Evolutionary conservation across 2,329 filamentous ascomycete species (phyloP).

Genomic region (Cryphonectria naterciae): DNA sequence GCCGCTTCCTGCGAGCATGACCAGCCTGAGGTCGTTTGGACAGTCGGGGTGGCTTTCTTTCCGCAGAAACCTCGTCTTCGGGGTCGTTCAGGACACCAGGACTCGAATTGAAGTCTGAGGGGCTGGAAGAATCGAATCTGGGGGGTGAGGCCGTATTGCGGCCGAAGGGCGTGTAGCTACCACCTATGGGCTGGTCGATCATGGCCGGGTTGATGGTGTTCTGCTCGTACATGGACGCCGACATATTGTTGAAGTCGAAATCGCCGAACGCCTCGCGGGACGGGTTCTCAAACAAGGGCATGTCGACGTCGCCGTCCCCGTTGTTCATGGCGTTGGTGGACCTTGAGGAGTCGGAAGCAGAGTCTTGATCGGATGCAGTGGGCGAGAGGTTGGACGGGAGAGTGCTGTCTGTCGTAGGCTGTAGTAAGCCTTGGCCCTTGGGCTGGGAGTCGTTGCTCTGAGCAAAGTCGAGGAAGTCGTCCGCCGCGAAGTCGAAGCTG

Average conservation of each 20-base stretch:
- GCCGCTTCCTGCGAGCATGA: constrained; percentile 43
- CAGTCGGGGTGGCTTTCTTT: constrained; percentile 24
- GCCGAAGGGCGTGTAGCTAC: constrained; percentile 32
- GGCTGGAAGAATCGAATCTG: constrained; percentile 31
- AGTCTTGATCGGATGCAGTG: constrained; percentile 51
- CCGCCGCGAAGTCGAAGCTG: neutral
- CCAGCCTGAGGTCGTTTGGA: constrained; percentile 19
- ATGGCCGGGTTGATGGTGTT: constrained; percentile 43
- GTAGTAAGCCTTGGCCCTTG: constrained; percentile 30
- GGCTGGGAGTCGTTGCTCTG: constrained; percentile 26
- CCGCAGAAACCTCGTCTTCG: constrained; percentile 29
- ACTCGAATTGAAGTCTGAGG: constrained; percentile 54
- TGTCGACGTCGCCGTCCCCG: constrained; percentile 49
- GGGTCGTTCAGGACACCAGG: constrained; percentile 34
- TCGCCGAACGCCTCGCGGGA: constrained; percentile 44
- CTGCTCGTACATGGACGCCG: constrained; percentile 41
- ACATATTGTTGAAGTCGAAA: constrained; percentile 42
- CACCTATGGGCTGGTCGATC: constrained; percentile 30
- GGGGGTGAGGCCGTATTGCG: constrained; percentile 33
- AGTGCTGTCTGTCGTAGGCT: constrained; percentile 35
- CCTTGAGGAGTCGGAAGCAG: constrained; percentile 55
- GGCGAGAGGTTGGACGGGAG: constrained; percentile 48
- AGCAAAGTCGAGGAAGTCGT: constrained; percentile 25
- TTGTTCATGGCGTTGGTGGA: constrained; percentile 47
- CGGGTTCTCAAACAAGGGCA: constrained; percentile 38